Evolutionary conservation across 75 land plant species (phyloP).

Genomic region (Pinus tabuliformis): DNA sequence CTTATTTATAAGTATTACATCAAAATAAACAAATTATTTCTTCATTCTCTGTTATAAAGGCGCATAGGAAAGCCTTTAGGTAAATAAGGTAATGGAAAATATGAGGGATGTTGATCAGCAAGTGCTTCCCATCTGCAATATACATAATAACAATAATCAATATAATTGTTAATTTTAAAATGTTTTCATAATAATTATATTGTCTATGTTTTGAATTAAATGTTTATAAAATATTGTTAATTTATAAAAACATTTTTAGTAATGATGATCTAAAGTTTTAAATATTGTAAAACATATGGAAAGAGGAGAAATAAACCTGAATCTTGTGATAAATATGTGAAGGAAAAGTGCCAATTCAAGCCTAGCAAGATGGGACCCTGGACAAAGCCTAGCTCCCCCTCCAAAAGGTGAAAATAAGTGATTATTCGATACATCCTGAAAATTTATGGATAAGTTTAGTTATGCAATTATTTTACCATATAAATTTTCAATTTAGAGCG

Average conservation of each 20-base stretch:
- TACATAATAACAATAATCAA: not conserved
- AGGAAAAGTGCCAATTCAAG: not conserved
- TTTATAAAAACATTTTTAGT: not conserved
- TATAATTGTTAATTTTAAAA: not conserved
- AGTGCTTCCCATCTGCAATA: not conserved
- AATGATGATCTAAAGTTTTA: not conserved
- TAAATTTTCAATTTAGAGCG: too few species aligned
- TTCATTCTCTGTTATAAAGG: not conserved
- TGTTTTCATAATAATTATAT: not conserved
- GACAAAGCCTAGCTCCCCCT: not conserved
- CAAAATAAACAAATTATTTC: too few species aligned
- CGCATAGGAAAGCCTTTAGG: not conserved
- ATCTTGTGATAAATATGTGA: not conserved
- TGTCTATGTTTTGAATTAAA: not conserved
- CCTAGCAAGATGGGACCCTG: not conserved
- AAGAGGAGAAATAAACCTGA: not conserved
- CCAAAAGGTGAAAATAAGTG: not conserved
- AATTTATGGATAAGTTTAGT: not conserved
- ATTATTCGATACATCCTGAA: not conserved
- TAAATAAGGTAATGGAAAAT: not conserved
- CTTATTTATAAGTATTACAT: too few species aligned
- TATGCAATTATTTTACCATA: too few species aligned
- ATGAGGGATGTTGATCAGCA: not conserved
- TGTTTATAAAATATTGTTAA: not conserved
- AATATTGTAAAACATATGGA: not conserved